Evolutionary conservation across 257 asterid genomes (phyloP), one percentile per base, ranked within the genome.

Genomic region (Solanum neorickii): DNA sequence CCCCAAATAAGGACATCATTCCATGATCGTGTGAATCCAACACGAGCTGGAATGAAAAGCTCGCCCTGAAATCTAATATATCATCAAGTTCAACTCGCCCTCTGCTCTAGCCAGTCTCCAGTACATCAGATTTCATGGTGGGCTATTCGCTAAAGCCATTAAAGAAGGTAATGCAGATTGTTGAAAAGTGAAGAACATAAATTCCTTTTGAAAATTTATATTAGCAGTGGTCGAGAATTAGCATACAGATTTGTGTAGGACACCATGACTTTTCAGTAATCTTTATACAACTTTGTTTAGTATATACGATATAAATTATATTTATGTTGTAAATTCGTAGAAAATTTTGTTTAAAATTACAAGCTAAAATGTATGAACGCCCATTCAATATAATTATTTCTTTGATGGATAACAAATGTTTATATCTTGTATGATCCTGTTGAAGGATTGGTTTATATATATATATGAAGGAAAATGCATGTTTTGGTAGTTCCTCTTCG

Each of bases 101-200:
- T 33, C 0, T 33, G 5, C 35, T 33, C 35, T 33, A 33, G 35
- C 4, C 5, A 33, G 5, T 33, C 5, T 33, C 35, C 35, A 33
- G 35, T 33, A 33, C 7, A 35, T 35, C 7, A 35, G 39, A 35
- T 35, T 35, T 35, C 1, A 35, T 35, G 39, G 6, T 35, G 39
- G 39, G 39, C 7, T 35, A 35, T 35, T 35, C 7, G 41, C 93
- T 91, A 47, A 95, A 96, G 87, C 99, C 98, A 69, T 93, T 93
- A 7, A 86, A 86, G 9, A 94, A 87, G 93, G 94, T 96, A 76
- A 92, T 94, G 92, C 94, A 94, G 69, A 97, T 97, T 70, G 95
- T 94, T 84, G 90, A 90, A 87, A 88, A 89, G 93, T 91, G 87
- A 94, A 93, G 94, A 85, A 85, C 92, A 89, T 94, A 25, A 96